Evolutionary conservation across 139 green algal genomes (phyloP).

Genomic region (Chlamydomonas urium): DNA sequence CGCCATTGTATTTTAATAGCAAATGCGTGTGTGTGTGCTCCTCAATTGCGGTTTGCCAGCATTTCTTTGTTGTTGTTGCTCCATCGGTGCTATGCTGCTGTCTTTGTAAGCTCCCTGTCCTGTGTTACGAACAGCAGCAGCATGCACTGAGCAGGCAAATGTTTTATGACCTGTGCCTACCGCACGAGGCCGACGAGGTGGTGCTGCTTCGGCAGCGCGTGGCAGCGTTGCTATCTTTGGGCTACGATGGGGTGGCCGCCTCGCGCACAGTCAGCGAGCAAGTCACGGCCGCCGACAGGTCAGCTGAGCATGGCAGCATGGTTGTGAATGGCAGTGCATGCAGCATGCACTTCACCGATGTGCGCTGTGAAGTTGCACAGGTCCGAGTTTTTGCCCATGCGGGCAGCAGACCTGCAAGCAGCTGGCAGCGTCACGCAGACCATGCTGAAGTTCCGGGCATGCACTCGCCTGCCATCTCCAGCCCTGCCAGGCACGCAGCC

Average conservation of each 20-base stretch:
- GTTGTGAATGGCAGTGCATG: not conserved
- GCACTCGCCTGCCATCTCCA: not conserved
- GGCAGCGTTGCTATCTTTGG: slow-evolving; percentile 22
- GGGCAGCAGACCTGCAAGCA: not conserved
- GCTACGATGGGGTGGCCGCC: slow-evolving; percentile 31
- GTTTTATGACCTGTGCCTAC: slow-evolving; percentile 24
- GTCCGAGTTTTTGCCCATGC: not conserved
- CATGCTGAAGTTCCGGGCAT: slow-evolving; percentile 4
- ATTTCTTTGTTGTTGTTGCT: no score
- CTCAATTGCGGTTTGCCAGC: no score
- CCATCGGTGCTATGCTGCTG: no score
- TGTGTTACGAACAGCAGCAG: no score
- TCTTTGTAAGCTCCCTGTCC: no score
- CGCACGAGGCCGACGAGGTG: slow-evolving; percentile 9
- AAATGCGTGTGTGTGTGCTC: no score
- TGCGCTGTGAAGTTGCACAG: not conserved
- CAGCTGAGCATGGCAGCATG: not conserved
- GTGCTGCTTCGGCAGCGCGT: slow-evolving; percentile 35
- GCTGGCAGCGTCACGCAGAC: not conserved
- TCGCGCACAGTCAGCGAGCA: slow-evolving; percentile 25
- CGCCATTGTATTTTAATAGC: no score
- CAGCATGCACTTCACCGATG: not conserved
- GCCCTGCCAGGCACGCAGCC: no score
- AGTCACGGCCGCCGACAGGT: slow-evolving; percentile 43
- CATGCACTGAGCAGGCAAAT: no score